These are phyloP conservation scores for Chalaropsis ovoidea DNA, from an alignment of 2,329 filamentous ascomycete species.

Conservation along the genomic window DNA sequence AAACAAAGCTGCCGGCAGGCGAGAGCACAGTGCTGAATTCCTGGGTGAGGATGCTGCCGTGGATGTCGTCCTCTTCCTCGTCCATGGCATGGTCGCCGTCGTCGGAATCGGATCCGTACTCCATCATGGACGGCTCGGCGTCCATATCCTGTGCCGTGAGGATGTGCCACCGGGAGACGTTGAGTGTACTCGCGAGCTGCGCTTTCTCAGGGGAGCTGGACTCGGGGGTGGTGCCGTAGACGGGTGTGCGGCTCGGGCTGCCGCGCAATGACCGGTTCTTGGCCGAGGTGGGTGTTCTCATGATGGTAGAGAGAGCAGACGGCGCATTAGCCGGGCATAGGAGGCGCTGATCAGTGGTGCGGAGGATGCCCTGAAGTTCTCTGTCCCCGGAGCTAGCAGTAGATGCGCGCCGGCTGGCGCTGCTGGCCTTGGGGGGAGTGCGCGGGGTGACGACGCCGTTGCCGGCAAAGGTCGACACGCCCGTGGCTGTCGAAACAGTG, in stretches of 20 bases:
- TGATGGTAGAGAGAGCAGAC: slow-evolving; percentile 18
- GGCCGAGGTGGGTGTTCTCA: slow-evolving; percentile 20
- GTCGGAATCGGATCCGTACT: slow-evolving; percentile 13
- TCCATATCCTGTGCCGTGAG: slow-evolving; percentile 21
- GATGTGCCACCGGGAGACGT: slow-evolving; percentile 20
- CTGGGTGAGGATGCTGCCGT: slow-evolving; percentile 19
- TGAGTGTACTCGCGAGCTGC: slow-evolving; percentile 20
- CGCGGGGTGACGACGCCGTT: background rate
- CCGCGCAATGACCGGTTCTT: slow-evolving; percentile 15
- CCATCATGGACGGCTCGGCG: background rate
- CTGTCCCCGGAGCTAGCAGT: slow-evolving; percentile 34
- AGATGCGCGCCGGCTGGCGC: background rate
- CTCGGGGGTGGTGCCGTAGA: slow-evolving; percentile 2
- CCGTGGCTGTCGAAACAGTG: background rate
- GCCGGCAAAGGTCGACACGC: background rate
- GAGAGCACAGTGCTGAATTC: slow-evolving; percentile 23
- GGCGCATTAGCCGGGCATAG: slow-evolving; percentile 22
- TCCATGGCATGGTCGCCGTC: slow-evolving; percentile 7
- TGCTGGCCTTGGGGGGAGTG: slow-evolving; percentile 7
- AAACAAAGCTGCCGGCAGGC: slow-evolving; percentile 19
- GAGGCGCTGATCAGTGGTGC: slow-evolving; percentile 44
- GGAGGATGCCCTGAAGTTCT: slow-evolving; percentile 43
- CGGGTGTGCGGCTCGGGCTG: slow-evolving; percentile 19
- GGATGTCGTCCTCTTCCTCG: slow-evolving; percentile 5
- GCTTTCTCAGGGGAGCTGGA: slow-evolving; percentile 17